Evolutionary conservation across 345 rosid genomes (phyloP).

Genomic region (Eucalyptus erythrocorys): DNA sequence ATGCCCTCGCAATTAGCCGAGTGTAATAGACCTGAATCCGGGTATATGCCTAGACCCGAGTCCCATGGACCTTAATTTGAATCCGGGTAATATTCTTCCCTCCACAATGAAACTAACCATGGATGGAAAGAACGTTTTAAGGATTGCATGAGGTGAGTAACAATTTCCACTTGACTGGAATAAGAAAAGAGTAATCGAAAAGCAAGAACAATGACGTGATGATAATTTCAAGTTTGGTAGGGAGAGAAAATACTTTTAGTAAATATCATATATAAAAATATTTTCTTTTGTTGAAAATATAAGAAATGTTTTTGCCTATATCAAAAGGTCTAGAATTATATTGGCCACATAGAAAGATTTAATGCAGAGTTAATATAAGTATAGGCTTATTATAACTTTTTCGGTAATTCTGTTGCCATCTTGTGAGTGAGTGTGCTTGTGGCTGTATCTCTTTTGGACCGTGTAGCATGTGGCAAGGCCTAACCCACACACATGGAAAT

Average conservation of each 20-base stretch:
- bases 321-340: no score
- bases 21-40: neutral
- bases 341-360: neutral
- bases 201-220: neutral
- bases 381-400: rapidly evolving
- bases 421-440: neutral
- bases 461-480: neutral
- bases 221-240: neutral
- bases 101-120: neutral
- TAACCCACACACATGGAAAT: neutral
- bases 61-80: neutral
- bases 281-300: no score
- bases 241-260: neutral
- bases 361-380: no score
- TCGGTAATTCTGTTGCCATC: neutral
- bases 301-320: neutral
- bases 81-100: neutral
- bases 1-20: neutral
- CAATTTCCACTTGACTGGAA: neutral
- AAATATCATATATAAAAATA: no score
- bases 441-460: no score
- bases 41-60: neutral
- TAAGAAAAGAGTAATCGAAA: neutral
- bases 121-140: neutral
- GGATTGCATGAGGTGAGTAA: neutral